These are phyloP conservation scores for Fusarium agapanthi DNA, from an alignment of 2,329 filamentous ascomycete genomes.

Conservation along the genomic window DNA sequence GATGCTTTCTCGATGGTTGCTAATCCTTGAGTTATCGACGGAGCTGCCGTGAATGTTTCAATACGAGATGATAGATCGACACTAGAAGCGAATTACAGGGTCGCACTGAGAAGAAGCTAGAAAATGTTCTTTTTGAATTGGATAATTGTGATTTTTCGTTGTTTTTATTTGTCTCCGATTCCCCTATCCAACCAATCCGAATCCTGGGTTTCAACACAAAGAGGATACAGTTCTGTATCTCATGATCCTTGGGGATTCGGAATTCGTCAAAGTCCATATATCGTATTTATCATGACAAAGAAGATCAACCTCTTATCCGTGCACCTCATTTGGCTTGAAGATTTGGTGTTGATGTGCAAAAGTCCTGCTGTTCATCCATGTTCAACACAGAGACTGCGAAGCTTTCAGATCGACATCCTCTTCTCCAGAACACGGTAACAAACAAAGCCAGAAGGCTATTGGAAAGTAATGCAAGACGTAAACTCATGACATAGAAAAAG, in stretches of 20 bases:
- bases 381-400: conserved; percentile 1
- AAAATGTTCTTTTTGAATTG: not conserved
- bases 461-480: not conserved
- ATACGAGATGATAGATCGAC: not conserved
- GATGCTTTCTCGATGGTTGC: not conserved
- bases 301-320: conserved; percentile 22
- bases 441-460: not conserved
- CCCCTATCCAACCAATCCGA: conserved; percentile 2
- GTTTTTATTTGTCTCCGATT: conserved; percentile 9
- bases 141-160: conserved; percentile 5
- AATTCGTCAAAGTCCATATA: conserved; percentile 14
- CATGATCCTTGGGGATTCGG: conserved; percentile 17
- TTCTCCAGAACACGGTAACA: conserved; percentile 14
- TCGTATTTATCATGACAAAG: conserved; percentile 25
- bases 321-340: conserved; percentile 27
- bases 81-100: conserved; percentile 14
- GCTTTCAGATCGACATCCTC: not conserved
- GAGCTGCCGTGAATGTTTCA: conserved; percentile 22
- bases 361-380: conserved; percentile 1
- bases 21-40: not conserved
- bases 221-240: conserved; percentile 9
- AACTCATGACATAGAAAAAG: conserved; percentile 35
- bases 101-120: not conserved
- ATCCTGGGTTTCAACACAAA: not conserved
- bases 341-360: not conserved